Base-by-base conservation (phyloP, 495 filamentous ascomycete species). In the Hamigera avellanea region DNA sequence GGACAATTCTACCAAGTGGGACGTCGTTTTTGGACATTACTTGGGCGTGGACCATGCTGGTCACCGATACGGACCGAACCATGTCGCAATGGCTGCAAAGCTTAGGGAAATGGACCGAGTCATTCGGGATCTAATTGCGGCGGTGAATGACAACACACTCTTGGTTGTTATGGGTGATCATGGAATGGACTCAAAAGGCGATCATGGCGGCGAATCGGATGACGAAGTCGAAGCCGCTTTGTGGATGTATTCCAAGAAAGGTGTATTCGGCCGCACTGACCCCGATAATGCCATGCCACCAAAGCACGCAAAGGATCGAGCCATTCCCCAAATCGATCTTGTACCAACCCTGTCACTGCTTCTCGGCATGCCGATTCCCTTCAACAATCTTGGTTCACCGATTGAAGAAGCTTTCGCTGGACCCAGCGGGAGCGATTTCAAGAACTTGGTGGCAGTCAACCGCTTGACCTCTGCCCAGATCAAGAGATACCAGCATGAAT, bases 121-220 rank as follows among this genome's bases (percentile, higher is more conserved):
- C 26, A 67, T 96, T 41, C 70, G 76, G 16, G 64, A 81, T 8
- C 59, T 96, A 23, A 76, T 86, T 15, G 68, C 72, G 2, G 64
- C 65, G 7, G 56, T 96, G 9, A 89, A 94, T 47, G 83, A 95
- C 28, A 60, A 83, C 21, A 96, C 91, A 2, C 61, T 98, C 18
- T 63, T 98, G 32, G 80, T 98, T 12, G 83, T 96, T 12, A 94
- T 98, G 85, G 91, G 91, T 8, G 91, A 98, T 54, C 91, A 98
- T 56, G 91, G 91, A 7, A 98, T 98, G 91, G 91, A 98, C 59
- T 64, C 70, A 16, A 98, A 98, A 61, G 91, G 91, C 6, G 91
- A 98, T 49, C 91, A 98, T 49, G 91, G 91, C 28, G 91, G 91
- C 30, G 91, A 98, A 59, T 95, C 87, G 9, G 80, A 93, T 48